phyloP scores from a whole-genome alignment of 2,329 filamentous ascomycete genomes.

The Beauveria bassiana region DNA sequence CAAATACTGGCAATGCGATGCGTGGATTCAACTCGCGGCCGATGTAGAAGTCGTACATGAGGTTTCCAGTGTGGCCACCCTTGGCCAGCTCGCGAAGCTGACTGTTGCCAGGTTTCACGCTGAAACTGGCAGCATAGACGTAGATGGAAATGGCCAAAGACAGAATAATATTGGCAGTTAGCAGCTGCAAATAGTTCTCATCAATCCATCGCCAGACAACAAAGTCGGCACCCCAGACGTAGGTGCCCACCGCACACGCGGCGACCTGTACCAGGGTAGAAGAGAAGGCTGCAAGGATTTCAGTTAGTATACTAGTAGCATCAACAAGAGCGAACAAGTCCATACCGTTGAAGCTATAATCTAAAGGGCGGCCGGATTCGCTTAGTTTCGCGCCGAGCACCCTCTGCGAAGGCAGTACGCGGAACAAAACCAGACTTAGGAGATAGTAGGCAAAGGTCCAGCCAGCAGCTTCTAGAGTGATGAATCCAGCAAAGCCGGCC shows the following conservation, averaged over 20 bases:
- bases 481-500: constrained; percentile 57
- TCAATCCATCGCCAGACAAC: constrained; percentile 82
- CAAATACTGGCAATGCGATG: constrained; percentile 65
- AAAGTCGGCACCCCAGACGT: constrained; percentile 68
- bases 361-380: constrained; percentile 57
- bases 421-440: constrained; percentile 62
- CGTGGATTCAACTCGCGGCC: constrained; percentile 92
- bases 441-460: constrained; percentile 69
- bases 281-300: constrained; percentile 49
- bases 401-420: constrained; percentile 64
- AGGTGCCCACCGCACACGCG: constrained; percentile 62
- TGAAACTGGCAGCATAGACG: constrained; percentile 72
- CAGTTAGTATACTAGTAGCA: rapidly evolving
- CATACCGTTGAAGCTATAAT: constrained; percentile 70
- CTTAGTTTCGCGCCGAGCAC: constrained; percentile 59
- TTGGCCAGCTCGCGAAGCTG: constrained; percentile 67
- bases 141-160: constrained; percentile 62
- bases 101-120: constrained; percentile 61
- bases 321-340: not conserved
- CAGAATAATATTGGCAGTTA: constrained; percentile 74
- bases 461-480: constrained; percentile 56
- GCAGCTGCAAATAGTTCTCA: constrained; percentile 76
- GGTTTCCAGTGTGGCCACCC: constrained; percentile 71
- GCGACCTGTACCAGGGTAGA: constrained; percentile 64
- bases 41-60: constrained; percentile 91